Conservation (phyloP, 345 rosid species). For the Salix caprea region DNA sequence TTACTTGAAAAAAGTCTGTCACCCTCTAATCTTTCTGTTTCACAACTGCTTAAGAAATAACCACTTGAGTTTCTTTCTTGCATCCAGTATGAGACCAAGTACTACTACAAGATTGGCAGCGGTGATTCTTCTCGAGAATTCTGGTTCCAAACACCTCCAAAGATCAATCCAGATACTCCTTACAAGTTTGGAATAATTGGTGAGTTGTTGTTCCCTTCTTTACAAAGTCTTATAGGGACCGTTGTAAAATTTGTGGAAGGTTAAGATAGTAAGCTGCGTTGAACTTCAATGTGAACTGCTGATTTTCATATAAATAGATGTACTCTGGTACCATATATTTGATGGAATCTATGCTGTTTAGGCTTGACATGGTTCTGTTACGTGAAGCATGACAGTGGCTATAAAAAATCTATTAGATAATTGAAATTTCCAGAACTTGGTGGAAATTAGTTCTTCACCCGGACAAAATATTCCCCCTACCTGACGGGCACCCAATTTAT, state of each 20-base stretch:
- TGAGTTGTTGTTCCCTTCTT: slow-evolving; percentile 36
- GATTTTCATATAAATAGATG: neutral
- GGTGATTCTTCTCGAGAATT: slow-evolving; percentile 72
- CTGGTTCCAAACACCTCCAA: slow-evolving; percentile 88
- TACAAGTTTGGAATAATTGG: slow-evolving; percentile 95
- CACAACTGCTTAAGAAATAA: neutral
- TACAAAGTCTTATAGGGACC: neutral
- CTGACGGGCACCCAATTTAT: no score
- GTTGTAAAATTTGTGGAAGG: neutral
- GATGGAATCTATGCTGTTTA: neutral
- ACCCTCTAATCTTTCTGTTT: neutral
- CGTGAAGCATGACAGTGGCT: neutral
- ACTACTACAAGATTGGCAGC: slow-evolving; percentile 73
- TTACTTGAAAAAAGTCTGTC: neutral
- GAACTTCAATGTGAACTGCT: neutral
- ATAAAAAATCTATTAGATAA: neutral
- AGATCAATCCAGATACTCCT: slow-evolving; percentile 63
- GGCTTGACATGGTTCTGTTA: neutral
- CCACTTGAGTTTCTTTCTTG: neutral
- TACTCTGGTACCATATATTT: neutral
- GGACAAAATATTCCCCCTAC: neutral
- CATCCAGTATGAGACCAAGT: slow-evolving; percentile 75
- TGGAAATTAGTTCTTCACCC: neutral
- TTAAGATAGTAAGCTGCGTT: neutral
- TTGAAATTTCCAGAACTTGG: neutral